Evolutionary conservation across 2,329 filamentous ascomycete genomes (phyloP).

Genomic region (Aureobasidium sp.): DNA sequence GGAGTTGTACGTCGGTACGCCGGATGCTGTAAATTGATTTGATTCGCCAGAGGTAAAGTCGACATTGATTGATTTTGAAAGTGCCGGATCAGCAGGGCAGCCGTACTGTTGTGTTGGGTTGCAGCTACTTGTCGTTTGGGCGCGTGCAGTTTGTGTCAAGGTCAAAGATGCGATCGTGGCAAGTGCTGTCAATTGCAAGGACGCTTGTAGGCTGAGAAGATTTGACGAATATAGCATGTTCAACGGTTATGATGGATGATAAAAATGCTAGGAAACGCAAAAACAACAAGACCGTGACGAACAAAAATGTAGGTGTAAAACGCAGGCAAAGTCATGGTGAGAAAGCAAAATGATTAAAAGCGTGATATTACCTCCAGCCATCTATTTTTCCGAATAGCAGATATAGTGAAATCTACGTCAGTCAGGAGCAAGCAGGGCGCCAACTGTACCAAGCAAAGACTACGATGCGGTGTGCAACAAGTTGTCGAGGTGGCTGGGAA

Average conservation of each 20-base stretch:
- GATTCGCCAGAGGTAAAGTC: constrained; percentile 76
- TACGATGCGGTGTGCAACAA: constrained; percentile 12
- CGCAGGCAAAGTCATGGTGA: not conserved
- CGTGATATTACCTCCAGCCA: constrained; percentile 11
- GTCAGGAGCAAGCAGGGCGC: not conserved
- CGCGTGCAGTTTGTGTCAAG: constrained; percentile 33
- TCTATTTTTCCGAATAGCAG: constrained; percentile 4
- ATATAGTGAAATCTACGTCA: constrained; percentile 12
- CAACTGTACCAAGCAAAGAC: constrained; percentile 10
- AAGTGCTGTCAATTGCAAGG: constrained; percentile 32
- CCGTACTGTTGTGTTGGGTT: constrained; percentile 48
- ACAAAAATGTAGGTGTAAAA: not conserved
- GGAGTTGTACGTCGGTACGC: constrained; percentile 63
- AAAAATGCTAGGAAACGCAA: constrained; percentile 3
- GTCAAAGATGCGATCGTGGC: constrained; percentile 32
- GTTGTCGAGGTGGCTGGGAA: constrained; percentile 13
- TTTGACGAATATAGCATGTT: constrained; percentile 7
- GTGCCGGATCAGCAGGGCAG: constrained; percentile 70
- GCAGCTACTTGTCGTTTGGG: constrained; percentile 51
- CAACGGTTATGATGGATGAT: not conserved
- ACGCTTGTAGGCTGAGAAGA: not conserved
- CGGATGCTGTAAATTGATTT: constrained; percentile 67
- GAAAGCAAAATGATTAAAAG: constrained; percentile 10
- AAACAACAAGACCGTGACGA: constrained; percentile 6
- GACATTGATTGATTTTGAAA: constrained; percentile 74